Base-by-base conservation (phyloP, 495 filamentous ascomycete species). In the Pseudoneurospora amorphoporcata region DNA sequence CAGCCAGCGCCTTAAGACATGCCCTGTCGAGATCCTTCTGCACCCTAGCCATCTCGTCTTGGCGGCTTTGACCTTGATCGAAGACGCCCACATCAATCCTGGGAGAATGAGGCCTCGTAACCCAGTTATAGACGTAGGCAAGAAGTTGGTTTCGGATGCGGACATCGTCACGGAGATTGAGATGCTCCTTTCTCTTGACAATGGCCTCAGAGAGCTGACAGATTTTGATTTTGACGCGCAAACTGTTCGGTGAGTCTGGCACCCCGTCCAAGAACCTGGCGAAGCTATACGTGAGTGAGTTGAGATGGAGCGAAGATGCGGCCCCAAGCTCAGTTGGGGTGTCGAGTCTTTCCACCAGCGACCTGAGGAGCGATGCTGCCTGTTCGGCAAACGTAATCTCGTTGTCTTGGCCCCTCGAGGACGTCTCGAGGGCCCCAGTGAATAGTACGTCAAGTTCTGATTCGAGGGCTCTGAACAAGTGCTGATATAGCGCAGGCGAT, bases 341-440 rank as follows among this genome's bases (percentile, higher is more conserved):
- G 45, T 89, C 87, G 38, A 90, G 76, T 42, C 87, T 83, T 72
- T 90, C 88, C 16, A 91, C 87, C 69, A 90, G 85, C 4, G 85
- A 85, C 75, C 87, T 89, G 61, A 91, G 76, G 38, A 91, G 82
- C 4, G 87, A 85, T 12, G 89, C 87, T 7, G 87, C 86, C 76
- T 91, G 89, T 76, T 90, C 89, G 9, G 87, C 87, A 77, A 91
- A 90, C 17, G 90, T 81, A 39, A 89, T 86, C 73, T 88, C 83
- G 68, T 83, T 84, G 69, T 90, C 88, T 17, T 86, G 86, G 29
- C 85, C 87, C 74, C 81, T 84, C 71, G 82, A 84, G 61, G 82
- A 79, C 37, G 81, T 78, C 71, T 85, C 83, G 1, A 87, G 82
- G 12, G 84, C 82, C 23, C 83, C 85, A 1, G 87, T 84, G 69